Evolutionary conservation across 805 yeast genomes (phyloP).

Genomic region (Saturnispora bothae): DNA sequence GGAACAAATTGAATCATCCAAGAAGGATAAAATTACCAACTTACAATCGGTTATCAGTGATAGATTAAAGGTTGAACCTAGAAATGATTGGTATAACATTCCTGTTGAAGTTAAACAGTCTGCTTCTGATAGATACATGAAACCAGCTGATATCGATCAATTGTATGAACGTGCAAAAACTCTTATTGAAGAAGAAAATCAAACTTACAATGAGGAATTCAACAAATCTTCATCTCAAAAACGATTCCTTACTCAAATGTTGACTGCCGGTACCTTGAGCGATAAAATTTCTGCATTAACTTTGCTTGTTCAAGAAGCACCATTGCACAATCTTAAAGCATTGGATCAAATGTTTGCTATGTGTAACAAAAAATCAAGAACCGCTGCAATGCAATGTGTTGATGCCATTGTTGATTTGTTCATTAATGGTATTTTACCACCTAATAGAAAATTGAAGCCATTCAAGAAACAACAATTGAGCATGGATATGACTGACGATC

Average conservation of each 20-base stretch:
- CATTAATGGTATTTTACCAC: slow-evolving; percentile 73
- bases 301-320: slow-evolving; percentile 87
- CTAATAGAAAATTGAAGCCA: slow-evolving; percentile 69
- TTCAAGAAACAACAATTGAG: slow-evolving; percentile 67
- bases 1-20: slow-evolving; percentile 23
- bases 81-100: slow-evolving; percentile 70
- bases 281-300: slow-evolving; percentile 96
- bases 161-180: slow-evolving; percentile 57
- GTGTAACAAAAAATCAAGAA: slow-evolving; percentile 86
- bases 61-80: slow-evolving; percentile 47
- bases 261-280: slow-evolving; percentile 83
- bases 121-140: slow-evolving; percentile 27
- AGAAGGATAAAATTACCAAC: slow-evolving; percentile 21
- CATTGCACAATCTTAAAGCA: slow-evolving; percentile 78
- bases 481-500: slow-evolving; percentile 36
- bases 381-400: slow-evolving; percentile 83
- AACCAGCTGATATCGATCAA: slow-evolving; percentile 47
- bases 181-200: slow-evolving; percentile 61
- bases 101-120: slow-evolving; percentile 27
- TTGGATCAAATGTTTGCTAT: slow-evolving; percentile 66
- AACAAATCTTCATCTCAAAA: slow-evolving; percentile 69
- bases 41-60: slow-evolving; percentile 44
- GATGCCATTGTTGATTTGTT: slow-evolving; percentile 85
- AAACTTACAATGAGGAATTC: slow-evolving; percentile 59
- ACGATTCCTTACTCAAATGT: slow-evolving; percentile 79